phyloP scores from a whole-genome alignment of 805 yeast genomes.

The Ascoidea tarda region DNA sequence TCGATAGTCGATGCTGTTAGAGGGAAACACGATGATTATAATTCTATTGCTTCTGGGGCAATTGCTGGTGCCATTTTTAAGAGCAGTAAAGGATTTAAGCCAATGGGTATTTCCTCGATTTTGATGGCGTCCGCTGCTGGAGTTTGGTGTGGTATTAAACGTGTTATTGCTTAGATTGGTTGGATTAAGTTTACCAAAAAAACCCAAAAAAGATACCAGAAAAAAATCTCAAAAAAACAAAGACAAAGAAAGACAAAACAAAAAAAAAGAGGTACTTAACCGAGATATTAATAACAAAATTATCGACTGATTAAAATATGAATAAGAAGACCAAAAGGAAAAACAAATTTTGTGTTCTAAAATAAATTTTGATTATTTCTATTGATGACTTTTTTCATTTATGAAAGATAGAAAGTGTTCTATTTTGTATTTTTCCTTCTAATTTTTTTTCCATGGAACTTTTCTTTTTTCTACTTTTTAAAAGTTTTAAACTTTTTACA shows the following conservation, averaged over 20 bases:
- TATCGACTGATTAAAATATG: too few relatives aligned
- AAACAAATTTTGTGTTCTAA: too few relatives aligned
- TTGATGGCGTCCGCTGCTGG: conserved; percentile 85
- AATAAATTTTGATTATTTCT: too few relatives aligned
- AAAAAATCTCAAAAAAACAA: too few relatives aligned
- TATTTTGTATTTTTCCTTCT: not conserved
- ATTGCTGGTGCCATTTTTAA: conserved; percentile 85
- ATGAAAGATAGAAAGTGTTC: not conserved
- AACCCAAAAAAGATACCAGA: too few relatives aligned
- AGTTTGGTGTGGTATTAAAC: conserved; percentile 79
- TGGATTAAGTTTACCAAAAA: not conserved
- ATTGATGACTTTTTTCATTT: too few relatives aligned
- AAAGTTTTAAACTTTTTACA: not conserved
- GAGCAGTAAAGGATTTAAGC: conserved; percentile 71
- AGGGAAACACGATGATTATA: conserved; percentile 78
- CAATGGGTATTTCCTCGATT: conserved; percentile 78
- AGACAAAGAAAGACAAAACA: not conserved
- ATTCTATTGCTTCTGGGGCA: conserved; percentile 83
- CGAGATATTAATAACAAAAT: not conserved
- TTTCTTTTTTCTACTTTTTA: too few relatives aligned
- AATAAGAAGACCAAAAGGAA: too few relatives aligned
- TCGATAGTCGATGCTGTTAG: conserved; percentile 65
- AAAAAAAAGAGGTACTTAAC: not conserved
- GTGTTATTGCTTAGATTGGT: conserved; percentile 2
- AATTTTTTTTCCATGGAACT: not conserved